Evolutionary conservation across 352 stramenopile species (phyloP).

Genomic region (Phytopythium sindhum): DNA sequence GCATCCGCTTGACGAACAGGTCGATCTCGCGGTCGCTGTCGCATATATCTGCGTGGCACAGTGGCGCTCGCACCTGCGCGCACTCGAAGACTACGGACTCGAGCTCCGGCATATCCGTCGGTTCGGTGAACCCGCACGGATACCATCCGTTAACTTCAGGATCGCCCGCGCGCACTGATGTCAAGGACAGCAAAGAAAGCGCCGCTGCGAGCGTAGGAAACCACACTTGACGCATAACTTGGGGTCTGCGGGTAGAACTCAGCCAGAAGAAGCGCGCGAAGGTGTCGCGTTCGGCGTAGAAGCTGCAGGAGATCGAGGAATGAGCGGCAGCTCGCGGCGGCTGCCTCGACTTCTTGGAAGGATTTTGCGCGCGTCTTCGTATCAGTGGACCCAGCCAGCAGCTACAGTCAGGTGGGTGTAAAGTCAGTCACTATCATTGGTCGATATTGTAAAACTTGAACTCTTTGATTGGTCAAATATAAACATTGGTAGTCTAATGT

Average conservation of each 20-base stretch:
- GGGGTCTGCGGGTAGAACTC: not conserved
- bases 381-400: not conserved
- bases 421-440: not conserved
- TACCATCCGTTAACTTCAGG: constrained; percentile 44
- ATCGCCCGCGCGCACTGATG: not conserved
- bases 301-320: not conserved
- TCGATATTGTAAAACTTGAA: too few species aligned
- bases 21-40: constrained; percentile 28
- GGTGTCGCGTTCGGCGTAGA: not conserved
- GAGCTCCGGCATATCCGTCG: constrained; percentile 1
- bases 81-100: constrained; percentile 36
- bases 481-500: too few species aligned
- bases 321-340: not conserved
- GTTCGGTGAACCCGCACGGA: constrained; percentile 26
- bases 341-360: not conserved
- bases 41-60: constrained; percentile 40
- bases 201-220: not conserved
- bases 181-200: not conserved
- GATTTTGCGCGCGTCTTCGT: not conserved
- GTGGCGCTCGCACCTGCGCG: constrained; percentile 26
- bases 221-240: not conserved
- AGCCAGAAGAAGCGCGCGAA: not conserved
- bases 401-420: not conserved
- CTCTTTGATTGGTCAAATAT: too few species aligned
- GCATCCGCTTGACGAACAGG: constrained; percentile 44